A percentile compares a stretch with the other conserved stretches of the same genome.
Evolutionary conservation across 805 yeast genomes (phyloP).

Genomic region (Cyberlindnera lachancei): DNA sequence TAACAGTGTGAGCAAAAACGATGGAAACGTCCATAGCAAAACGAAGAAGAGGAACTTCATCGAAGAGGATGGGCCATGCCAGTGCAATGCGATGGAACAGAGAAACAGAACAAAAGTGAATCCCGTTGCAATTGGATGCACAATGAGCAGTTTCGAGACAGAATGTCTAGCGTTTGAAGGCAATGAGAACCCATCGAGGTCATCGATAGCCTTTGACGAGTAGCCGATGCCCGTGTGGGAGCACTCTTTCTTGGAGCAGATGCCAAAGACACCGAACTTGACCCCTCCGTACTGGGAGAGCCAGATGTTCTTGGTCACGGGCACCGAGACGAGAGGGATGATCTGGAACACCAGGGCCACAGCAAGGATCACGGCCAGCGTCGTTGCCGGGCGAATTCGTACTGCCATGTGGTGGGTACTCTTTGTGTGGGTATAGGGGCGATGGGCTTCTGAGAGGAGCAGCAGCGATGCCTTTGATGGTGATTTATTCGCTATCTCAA

Average conservation of each 20-base stretch:
- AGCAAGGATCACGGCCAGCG: conserved; percentile 31
- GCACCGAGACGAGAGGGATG: conserved; percentile 53
- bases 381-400: conserved; percentile 27
- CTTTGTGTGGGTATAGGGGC: too few species aligned
- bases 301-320: conserved; percentile 41
- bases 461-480: too few species aligned
- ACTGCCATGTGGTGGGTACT: conserved; percentile 20
- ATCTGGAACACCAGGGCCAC: conserved; percentile 52
- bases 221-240: conserved; percentile 39
- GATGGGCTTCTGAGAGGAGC: too few species aligned
- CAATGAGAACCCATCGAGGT: conserved; percentile 34
- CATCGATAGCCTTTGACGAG: conserved; percentile 23
- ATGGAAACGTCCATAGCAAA: conserved; percentile 54
- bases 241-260: conserved; percentile 39
- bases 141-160: conserved; percentile 53
- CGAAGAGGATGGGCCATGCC: conserved; percentile 27
- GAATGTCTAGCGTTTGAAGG: conserved; percentile 55
- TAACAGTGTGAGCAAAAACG: conserved; percentile 62
- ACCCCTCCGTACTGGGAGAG: conserved; percentile 43
- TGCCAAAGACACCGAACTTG: conserved; percentile 66
- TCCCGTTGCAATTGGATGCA: conserved; percentile 59
- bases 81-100: conserved; percentile 32
- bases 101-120: conserved; percentile 41
- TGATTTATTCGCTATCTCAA: too few species aligned
- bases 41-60: conserved; percentile 40